phyloP scores from a whole-genome alignment of 352 stramenopile genomes.

The Pythium folliculosum region DNA sequence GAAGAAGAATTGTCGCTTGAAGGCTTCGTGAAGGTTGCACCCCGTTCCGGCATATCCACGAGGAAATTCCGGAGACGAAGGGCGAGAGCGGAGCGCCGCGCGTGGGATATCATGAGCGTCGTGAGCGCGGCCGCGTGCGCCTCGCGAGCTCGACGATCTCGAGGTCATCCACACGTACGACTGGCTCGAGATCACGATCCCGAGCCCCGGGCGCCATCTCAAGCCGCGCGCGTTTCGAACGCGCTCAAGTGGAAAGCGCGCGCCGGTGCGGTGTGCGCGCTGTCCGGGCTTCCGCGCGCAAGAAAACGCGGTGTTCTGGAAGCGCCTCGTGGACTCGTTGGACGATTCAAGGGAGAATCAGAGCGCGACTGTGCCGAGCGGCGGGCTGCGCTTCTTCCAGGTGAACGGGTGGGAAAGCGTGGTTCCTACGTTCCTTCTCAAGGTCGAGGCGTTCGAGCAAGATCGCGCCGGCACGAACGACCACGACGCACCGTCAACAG shows the following conservation, averaged over 20 bases:
- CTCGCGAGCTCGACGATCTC: background rate
- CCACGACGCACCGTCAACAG: too few relatives aligned
- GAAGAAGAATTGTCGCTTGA: too few relatives aligned
- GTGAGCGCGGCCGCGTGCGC: background rate
- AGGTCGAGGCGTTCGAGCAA: too few relatives aligned
- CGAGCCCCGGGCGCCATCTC: background rate
- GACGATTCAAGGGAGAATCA: background rate
- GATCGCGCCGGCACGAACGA: too few relatives aligned
- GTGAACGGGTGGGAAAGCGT: too few relatives aligned
- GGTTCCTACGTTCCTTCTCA: too few relatives aligned
- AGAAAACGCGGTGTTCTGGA: constrained; percentile 15
- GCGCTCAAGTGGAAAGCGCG: background rate
- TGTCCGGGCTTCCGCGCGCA: constrained; percentile 4
- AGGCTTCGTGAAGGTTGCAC: too few relatives aligned
- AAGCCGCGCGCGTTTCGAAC: background rate
- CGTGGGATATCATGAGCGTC: background rate
- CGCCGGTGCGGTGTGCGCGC: background rate
- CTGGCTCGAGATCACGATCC: constrained; percentile 6
- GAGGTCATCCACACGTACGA: constrained; percentile 15
- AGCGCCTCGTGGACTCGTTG: constrained; percentile 1
- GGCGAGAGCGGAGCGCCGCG: background rate
- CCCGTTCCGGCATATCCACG: too few relatives aligned
- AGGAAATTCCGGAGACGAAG: too few relatives aligned
- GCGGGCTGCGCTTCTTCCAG: background rate
- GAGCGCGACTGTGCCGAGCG: background rate